A percentile compares a stretch with the other conserved stretches of the same genome.
phyloP scores from a whole-genome alignment of 192 early-diverging fungal genomes.

The Backusella australiensis region DNA sequence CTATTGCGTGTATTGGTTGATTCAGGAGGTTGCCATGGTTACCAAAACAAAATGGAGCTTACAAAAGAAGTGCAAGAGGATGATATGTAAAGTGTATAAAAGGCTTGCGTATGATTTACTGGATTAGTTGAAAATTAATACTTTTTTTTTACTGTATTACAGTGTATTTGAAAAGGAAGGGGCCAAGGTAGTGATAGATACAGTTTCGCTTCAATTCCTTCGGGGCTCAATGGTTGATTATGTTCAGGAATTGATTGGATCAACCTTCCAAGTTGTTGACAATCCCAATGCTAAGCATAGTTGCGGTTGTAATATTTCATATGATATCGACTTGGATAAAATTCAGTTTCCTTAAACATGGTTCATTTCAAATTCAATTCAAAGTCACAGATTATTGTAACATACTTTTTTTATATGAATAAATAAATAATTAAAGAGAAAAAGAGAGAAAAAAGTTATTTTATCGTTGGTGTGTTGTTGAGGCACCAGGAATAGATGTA shows the following conservation, averaged over 20 bases:
- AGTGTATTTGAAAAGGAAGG: conserved; percentile 66
- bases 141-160: conserved; percentile 23
- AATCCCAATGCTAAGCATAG: conserved; percentile 67
- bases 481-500: no score
- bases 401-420: background rate
- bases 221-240: conserved; percentile 76
- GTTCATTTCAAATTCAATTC: background rate
- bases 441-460: no score
- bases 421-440: background rate
- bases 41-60: conserved; percentile 80
- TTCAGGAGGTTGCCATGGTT: conserved; percentile 86
- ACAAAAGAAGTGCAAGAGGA: conserved; percentile 60
- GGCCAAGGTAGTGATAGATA: conserved; percentile 71
- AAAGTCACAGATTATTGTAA: background rate
- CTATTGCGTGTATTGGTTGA: conserved; percentile 74
- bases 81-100: conserved; percentile 52
- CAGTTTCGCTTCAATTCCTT: conserved; percentile 69
- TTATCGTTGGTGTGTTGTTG: no score
- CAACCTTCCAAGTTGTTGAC: conserved; percentile 69
- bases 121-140: background rate
- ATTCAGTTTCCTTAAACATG: conserved; percentile 9
- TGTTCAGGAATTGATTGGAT: conserved; percentile 79
- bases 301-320: conserved; percentile 45
- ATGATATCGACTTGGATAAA: conserved; percentile 41
- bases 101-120: background rate